These are phyloP conservation scores for sorghum (Sorghum bicolor) DNA, from an alignment of 176 grass and related monocot species.

Conservation along the genomic window Sorghum_bicolor_NCBIv3 NC_012870.2:4930001-4930500, in stretches of 20 bases:
- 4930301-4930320: constrained; percentile 78
- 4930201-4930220: constrained; percentile 1
- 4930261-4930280: neutral
- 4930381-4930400: constrained; percentile 99
- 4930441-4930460: constrained; percentile 9
- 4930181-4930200: neutral
- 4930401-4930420: constrained; percentile 90
- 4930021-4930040: constrained; percentile 91
- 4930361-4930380: constrained; percentile 88
- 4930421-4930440: constrained; percentile 25
- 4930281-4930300: constrained; percentile 84
- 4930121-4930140: constrained; percentile 78
- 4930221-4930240: neutral
- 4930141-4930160: neutral
- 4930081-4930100: constrained; percentile 83
- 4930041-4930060: constrained; percentile 87
- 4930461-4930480: constrained; percentile 21
- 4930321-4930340: constrained; percentile 93
- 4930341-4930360: constrained; percentile 82
- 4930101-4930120: constrained; percentile 98
- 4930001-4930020: constrained; percentile 69
- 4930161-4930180: neutral
- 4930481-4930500: constrained; percentile 10
- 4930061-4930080: constrained; percentile 90
- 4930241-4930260: constrained; percentile 13